Base-by-base conservation (phyloP, 768 basidiomycete species). In the Lactifluus pinguis region DNA sequence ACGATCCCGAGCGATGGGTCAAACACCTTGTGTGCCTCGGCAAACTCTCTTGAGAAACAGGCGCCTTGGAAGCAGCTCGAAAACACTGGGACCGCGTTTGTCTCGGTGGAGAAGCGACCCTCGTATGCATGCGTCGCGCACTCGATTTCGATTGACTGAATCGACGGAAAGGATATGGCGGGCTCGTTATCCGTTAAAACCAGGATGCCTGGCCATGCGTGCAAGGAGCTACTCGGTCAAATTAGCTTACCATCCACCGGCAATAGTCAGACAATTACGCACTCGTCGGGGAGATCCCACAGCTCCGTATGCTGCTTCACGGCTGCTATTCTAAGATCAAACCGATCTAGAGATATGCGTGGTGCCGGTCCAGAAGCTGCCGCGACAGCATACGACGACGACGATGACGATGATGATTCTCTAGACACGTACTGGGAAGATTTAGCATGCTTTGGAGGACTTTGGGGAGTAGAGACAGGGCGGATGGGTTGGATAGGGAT, bases 271-370 rank as follows among this genome's bases (percentile, higher is more conserved):
- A 30, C 4, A 19, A 45, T 8, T n/a, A 66, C 65, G 36, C 41
- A 66, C 65, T 52, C 60, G n/a, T 65, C 60, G 6, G 60, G 50
- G 44, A 54, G 52, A 45, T 66, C 65, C 65, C 65, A 66, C 29
- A 66, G n/a, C 25, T 65, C 65, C 8, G 55, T 58, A 34, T 66
- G 65, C 45, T 49, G 45, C 53, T 65, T 47, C 49, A 45, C 38
- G 25, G 55, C 56, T 19, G 63, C 49, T 41, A 66, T 39, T 30
- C 55, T 49, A 34, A 66, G 56, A 39, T 66, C 65, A 38, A 65
- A 66, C 6, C 65, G 63, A 19, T 64, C 51, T 49, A 64, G 39
- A 53, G 49, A 59, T 8, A 53, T 36, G 9, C 62, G 44, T 25
- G 63, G 52, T 8, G 63, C 30, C 4, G 21, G 29, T 2, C 25